These are phyloP conservation scores for Cryptosporidium meleagridis DNA, from an alignment of 169 alveolate genomes.

Conservation along the genomic window DNA sequence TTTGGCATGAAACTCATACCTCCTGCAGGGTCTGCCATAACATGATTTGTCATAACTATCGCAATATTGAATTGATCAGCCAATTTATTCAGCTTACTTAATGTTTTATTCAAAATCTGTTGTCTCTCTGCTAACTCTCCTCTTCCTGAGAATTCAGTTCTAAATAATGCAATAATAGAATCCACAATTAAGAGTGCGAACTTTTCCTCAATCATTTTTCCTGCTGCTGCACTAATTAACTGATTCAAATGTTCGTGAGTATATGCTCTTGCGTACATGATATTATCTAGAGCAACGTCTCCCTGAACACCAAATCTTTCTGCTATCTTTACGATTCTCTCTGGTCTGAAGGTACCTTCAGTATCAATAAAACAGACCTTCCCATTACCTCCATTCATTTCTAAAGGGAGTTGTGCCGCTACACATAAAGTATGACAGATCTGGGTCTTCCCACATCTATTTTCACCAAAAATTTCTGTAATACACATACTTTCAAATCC, in stretches of 20 bases:
- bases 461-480: conserved; percentile 90
- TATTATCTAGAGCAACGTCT: conserved; percentile 86
- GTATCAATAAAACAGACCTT: conserved; percentile 91
- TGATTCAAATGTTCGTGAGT: conserved; percentile 87
- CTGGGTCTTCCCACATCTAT: conserved; percentile 87
- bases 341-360: conserved; percentile 93
- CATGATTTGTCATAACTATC: conserved; percentile 95
- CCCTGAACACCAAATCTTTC: conserved; percentile 88
- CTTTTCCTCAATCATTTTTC: conserved; percentile 86
- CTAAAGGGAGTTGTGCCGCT: conserved; percentile 84
- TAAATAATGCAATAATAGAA: conserved; percentile 86
- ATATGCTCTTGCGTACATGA: conserved; percentile 89
- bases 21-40: conserved; percentile 94
- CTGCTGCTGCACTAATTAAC: conserved; percentile 85
- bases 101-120: conserved; percentile 85
- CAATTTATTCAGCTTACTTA: conserved; percentile 88
- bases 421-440: conserved; percentile 88
- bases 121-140: conserved; percentile 91
- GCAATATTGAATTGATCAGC: conserved; percentile 96
- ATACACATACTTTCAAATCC: conserved; percentile 90
- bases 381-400: conserved; percentile 90
- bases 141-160: conserved; percentile 91
- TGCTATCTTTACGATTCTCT: conserved; percentile 87
- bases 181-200: conserved; percentile 89
- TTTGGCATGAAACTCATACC: conserved; percentile 90